phyloP scores from a whole-genome alignment of 345 rosid species.

The Balakata baccata region DNA sequence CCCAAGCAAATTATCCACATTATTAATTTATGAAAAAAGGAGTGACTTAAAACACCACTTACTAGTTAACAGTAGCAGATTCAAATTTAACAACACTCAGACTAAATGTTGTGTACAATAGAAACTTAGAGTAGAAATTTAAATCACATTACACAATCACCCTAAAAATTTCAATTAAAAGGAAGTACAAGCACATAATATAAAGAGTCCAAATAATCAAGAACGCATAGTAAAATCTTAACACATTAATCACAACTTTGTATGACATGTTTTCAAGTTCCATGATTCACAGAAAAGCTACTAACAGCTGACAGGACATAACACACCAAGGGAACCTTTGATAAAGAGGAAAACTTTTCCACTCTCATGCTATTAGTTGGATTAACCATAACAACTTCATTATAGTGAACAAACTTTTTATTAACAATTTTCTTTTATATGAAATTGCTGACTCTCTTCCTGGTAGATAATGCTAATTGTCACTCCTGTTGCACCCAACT shows the following conservation, averaged over 20 bases:
- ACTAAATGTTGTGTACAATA: background rate
- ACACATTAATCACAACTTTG: no score
- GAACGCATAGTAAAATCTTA: no score
- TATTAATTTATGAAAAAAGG: background rate
- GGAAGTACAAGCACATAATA: no score
- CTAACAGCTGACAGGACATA: background rate
- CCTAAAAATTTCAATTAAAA: slow-evolving; percentile 3
- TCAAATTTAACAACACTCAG: background rate
- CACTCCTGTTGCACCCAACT: background rate
- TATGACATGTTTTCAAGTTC: no score
- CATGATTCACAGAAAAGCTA: no score
- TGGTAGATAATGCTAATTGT: background rate
- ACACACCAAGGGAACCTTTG: background rate
- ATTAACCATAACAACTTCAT: background rate
- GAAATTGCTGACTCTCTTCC: background rate
- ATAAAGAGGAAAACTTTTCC: background rate
- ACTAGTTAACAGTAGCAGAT: background rate
- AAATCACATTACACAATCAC: background rate
- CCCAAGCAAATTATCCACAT: slow-evolving; percentile 15
- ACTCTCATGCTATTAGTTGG: background rate
- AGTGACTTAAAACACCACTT: background rate
- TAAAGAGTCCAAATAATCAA: no score
- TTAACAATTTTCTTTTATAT: no score
- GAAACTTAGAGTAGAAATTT: background rate
- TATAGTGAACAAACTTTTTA: background rate